Base-by-base conservation (phyloP, 768 basidiomycete species). In the Artomyces pyxidatus region DNA sequence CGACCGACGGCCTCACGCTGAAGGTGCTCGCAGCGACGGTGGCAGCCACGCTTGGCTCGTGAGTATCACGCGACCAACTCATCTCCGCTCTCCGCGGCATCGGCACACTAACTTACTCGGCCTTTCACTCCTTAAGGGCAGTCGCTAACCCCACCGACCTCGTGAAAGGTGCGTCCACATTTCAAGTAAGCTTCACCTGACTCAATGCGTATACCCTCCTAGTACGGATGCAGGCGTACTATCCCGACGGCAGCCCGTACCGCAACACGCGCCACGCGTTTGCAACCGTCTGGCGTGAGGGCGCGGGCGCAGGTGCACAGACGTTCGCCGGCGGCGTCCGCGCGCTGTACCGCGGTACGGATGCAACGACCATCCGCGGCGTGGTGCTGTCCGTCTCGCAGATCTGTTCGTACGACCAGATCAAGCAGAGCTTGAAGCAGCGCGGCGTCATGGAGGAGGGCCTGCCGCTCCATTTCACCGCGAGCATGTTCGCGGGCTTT, bases 151-250 rank as follows among this genome's bases (percentile, higher is more conserved):
- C 67, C 7, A 61, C 66, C 3, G 67, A 68, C 47, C 57, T 68
- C 2, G 62, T 67, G 37, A 68, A 68, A 61, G 65, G 65, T 64
- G 14, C 28, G 45, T 27, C 21, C 38, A 6, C 28, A 16, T 11
- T 4, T 9, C 12, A 8, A 11, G 29, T 23, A 17, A 37, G 19
- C 19, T 3, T 12, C 21, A n/a, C 40, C 23, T 25, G 23, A 0
- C 23, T 23, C 23, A 19, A n/a, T 12, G 25, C 32, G 12, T 37
- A 6, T 29, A 12, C 14, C n/a, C 21, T 23, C 6, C 29, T 48
- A 67, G 66, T 68, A n/a, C 59, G 67, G 2, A 67, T 68, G 65
- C 67, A 68, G 49, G 65, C 67, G 3, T 54, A 64, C 53, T 65
- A 67, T 46, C 67, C 67, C 6, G 37, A 56, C 11, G 67, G 66